Evolutionary conservation across 208 protist species (phyloP).

Genomic region (Trypanosoma avium): DNA sequence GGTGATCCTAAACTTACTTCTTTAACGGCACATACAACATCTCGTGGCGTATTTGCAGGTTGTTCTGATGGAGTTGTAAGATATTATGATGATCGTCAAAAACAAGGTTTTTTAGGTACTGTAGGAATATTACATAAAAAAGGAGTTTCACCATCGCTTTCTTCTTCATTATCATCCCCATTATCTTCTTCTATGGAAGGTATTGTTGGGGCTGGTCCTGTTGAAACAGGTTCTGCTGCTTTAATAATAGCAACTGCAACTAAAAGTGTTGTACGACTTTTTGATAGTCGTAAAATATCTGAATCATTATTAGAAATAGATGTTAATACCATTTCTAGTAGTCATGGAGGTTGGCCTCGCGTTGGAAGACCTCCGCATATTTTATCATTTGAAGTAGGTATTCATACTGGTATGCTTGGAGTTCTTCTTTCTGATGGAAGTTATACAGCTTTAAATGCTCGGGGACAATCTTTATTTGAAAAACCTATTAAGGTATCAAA

Average conservation of each 20-base stretch:
- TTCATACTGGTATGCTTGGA: conserved; percentile 76
- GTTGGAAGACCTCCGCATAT: conserved; percentile 34
- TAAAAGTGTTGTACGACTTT: conserved; percentile 51
- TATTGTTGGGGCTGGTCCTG: conserved; percentile 30
- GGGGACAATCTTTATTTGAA: conserved; percentile 56
- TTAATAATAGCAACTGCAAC: conserved; percentile 64
- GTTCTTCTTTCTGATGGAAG: conserved; percentile 71
- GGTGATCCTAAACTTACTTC: conserved; percentile 69
- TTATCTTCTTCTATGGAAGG: neutral
- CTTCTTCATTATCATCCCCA: conserved; percentile 1
- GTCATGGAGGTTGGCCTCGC: conserved; percentile 6
- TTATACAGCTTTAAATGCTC: conserved; percentile 74
- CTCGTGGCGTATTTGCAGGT: conserved; percentile 71
- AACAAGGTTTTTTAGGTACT: conserved; percentile 68
- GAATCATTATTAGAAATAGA: conserved; percentile 43
- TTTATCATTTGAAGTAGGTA: conserved; percentile 54
- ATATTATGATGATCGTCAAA: conserved; percentile 88
- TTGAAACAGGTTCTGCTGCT: conserved; percentile 22
- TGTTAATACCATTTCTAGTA: conserved; percentile 36
- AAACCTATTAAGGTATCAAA: conserved; percentile 41
- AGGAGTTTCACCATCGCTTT: conserved; percentile 12
- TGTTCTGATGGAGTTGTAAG: conserved; percentile 79
- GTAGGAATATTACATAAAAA: conserved; percentile 48
- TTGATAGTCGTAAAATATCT: conserved; percentile 70
- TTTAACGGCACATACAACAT: conserved; percentile 65